phyloP scores from a whole-genome alignment of 2,329 filamentous ascomycete species.

The Ilyonectria robusta region DNA sequence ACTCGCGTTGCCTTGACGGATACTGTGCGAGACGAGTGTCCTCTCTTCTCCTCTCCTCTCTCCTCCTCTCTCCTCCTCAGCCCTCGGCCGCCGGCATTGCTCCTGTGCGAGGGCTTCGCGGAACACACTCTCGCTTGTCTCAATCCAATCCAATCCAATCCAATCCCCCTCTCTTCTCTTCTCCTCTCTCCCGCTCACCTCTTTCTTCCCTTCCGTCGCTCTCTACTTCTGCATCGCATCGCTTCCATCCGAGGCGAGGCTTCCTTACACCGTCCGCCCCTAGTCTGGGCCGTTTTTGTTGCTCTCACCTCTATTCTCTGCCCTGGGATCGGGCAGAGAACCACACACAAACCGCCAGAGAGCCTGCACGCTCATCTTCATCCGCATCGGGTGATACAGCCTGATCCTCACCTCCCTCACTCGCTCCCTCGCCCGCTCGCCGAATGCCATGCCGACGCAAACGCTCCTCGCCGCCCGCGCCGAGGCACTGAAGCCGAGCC shows the following conservation, averaged over 20 bases:
- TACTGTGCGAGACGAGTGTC: slow-evolving; percentile 6
- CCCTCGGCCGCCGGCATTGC: not conserved
- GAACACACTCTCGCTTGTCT: slow-evolving; percentile 21
- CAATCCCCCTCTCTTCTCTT: not conserved
- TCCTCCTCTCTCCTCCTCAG: not conserved
- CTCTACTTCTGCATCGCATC: not conserved
- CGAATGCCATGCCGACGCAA: slow-evolving; percentile 27
- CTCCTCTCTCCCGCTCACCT: not conserved
- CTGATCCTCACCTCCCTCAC: not conserved
- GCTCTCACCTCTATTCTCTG: not conserved
- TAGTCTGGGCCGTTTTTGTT: not conserved
- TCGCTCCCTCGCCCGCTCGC: not conserved
- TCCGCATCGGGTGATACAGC: slow-evolving; percentile 9
- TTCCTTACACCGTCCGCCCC: not conserved
- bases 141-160: slow-evolving; percentile 13
- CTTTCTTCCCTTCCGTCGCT: not conserved
- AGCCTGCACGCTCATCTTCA: not conserved
- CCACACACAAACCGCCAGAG: not conserved
- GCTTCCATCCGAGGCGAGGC: not conserved
- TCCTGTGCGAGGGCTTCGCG: slow-evolving; percentile 2
- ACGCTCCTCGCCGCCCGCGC: slow-evolving; percentile 36
- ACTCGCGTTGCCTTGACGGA: slow-evolving; percentile 14
- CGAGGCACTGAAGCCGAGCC: slow-evolving; percentile 51
- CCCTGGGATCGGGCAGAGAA: not conserved
- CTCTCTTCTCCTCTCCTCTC: not conserved